Base-by-base conservation (phyloP, 1,284 basidiomycete genomes). In the Puccinia triticina region DNA sequence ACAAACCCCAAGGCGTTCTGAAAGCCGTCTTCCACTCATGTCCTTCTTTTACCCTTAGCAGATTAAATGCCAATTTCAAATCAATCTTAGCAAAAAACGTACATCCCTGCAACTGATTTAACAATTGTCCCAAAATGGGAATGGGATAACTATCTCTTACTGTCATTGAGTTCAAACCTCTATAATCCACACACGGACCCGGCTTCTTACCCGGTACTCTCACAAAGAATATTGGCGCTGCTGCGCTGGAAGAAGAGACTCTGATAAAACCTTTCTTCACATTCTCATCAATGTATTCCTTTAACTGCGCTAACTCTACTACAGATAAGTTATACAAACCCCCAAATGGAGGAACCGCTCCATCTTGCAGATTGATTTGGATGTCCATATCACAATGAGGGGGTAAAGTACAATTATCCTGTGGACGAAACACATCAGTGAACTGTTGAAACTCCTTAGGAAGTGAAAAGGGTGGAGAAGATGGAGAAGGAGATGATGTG, bases 101-200 rank as follows among this genome's bases (percentile, higher is more conserved):
- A 14, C 50, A 55, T 11, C 50, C 50, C 16, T 37, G 16, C 48
- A n/a, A n/a, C n/a, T n/a, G n/a, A n/a, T n/a, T 57, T 3, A 75
- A 34, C 10, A 75, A 37, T n/a, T 43, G 69, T 4, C 29, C 16
- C n/a, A 72, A 16, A 32, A 21, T 8, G 2, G 69, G 69, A n/a
- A 43, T 16, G 3, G 46, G 43, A 23, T 46, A 46, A 46, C 34
- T 61, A 18, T 77, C 75, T n/a, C 57, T 32, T 26, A 77, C 64
- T 2, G 53, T 77, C 14, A 77, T 57, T 3, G 66, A 80, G 84
- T 77, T 77, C 21, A 77, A 32, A 23, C 29, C 76, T 23, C 59
- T 61, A 26, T 43, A 43, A 43, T 43, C 40, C 40, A 43, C 40
- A 43, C 40, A 43, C 7, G 40, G 40, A 12, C 40, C 18, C 21